Conservation (phyloP, 192 early-diverging fungal genomes). For the Entophlyctis helioformis region DNA sequence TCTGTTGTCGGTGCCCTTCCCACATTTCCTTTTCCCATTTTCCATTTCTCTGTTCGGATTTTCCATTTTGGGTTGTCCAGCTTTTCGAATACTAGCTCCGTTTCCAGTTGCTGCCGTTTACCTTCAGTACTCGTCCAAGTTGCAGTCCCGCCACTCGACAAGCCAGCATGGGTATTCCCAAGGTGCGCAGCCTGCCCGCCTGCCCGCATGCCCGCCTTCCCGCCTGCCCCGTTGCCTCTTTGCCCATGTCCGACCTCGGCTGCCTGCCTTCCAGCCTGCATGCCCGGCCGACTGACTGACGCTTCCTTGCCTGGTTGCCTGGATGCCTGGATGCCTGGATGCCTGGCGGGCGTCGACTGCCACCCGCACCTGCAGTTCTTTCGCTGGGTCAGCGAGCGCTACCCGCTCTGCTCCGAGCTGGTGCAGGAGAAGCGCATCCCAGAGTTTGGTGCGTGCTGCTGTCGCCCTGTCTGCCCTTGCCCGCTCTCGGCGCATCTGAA, state of each 20-base stretch:
- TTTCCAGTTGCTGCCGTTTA: too few species aligned
- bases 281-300: too few species aligned
- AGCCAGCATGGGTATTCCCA: slow-evolving; percentile 42
- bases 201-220: neutral
- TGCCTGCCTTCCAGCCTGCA: neutral
- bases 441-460: slow-evolving; percentile 64
- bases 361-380: slow-evolving; percentile 73
- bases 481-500: too few species aligned
- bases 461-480: neutral
- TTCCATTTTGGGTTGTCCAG: too few species aligned
- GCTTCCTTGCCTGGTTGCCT: neutral
- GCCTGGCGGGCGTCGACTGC: neutral
- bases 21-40: too few species aligned
- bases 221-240: neutral
- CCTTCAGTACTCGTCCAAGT: too few species aligned
- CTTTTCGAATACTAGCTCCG: too few species aligned
- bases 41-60: too few species aligned
- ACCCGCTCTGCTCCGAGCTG: slow-evolving; percentile 86
- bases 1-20: too few species aligned
- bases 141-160: too few species aligned
- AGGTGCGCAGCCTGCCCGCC: slow-evolving; percentile 3
- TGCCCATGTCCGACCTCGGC: neutral
- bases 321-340: too few species aligned
- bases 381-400: slow-evolving; percentile 94
- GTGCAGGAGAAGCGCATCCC: slow-evolving; percentile 85